Percentiles rank a stretch among this genome's conserved stretches.
phyloP scores from a whole-genome alignment of 129 eudicot genomes.

The Escallonia herrerae region DNA sequence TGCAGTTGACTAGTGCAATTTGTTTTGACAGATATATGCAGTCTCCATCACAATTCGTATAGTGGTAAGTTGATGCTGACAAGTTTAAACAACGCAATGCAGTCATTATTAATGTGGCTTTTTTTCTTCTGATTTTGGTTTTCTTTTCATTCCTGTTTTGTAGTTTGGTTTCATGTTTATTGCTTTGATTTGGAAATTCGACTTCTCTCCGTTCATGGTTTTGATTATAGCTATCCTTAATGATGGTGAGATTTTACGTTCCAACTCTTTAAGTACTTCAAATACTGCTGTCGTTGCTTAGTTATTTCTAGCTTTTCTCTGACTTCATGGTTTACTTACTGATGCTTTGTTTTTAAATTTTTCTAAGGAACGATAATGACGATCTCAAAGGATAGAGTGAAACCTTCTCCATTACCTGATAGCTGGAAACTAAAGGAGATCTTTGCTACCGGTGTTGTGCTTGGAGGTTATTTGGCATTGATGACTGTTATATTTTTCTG shows the following conservation, averaged over 20 bases:
- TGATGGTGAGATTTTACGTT: slow-evolving; percentile 51
- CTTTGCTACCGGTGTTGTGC: slow-evolving; percentile 90
- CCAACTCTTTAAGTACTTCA: neutral
- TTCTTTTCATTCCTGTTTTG: slow-evolving; percentile 15
- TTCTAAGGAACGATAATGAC: slow-evolving; percentile 90
- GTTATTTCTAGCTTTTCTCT: neutral
- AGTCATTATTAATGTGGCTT: neutral
- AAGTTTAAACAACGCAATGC: neutral
- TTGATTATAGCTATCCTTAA: slow-evolving; percentile 91
- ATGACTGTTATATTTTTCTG: slow-evolving; percentile 98
- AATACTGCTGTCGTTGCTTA: neutral
- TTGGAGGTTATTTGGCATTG: slow-evolving; percentile 85
- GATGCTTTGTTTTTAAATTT: slow-evolving; percentile 3
- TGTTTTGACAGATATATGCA: slow-evolving; percentile 71
- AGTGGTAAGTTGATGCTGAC: slow-evolving; percentile 67
- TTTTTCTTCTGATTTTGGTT: neutral
- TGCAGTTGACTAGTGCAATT: neutral
- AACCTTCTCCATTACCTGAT: slow-evolving; percentile 94
- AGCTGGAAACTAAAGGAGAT: slow-evolving; percentile 97
- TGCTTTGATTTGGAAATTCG: slow-evolving; percentile 95
- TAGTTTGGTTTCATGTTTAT: slow-evolving; percentile 92
- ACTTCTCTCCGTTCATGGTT: slow-evolving; percentile 99
- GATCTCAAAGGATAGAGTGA: slow-evolving; percentile 94
- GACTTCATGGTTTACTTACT: neutral
- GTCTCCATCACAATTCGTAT: slow-evolving; percentile 98